These are phyloP conservation scores for Colletotrichum tofieldiae DNA, from an alignment of 2,329 filamentous ascomycete species.

Conservation along the genomic window DNA sequence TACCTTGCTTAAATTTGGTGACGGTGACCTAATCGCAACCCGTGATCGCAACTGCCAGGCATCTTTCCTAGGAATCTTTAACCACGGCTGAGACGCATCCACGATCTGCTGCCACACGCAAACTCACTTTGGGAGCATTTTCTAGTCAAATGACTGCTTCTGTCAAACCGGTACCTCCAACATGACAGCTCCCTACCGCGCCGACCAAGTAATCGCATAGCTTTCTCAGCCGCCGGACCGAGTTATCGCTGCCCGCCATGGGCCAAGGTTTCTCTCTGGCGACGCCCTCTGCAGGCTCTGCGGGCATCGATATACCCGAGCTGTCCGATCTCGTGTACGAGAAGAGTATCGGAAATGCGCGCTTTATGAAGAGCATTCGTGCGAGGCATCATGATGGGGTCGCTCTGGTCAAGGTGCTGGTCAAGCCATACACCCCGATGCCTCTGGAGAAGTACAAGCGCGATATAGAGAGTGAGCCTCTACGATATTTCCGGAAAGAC, in stretches of 20 bases:
- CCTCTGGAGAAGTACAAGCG: conserved; percentile 85
- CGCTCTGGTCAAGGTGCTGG: conserved; percentile 93
- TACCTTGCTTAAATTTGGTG: conserved; percentile 15
- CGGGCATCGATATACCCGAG: conserved; percentile 94
- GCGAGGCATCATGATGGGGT: conserved; percentile 92
- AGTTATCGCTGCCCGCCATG: conserved; percentile 69
- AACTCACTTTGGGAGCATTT: neutral
- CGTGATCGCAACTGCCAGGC: conserved; percentile 29
- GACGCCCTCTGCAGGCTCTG: conserved; percentile 90
- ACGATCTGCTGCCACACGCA: neutral
- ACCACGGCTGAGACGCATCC: neutral
- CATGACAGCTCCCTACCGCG: conserved; percentile 29
- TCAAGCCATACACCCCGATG: conserved; percentile 90
- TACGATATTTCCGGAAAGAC: neutral
- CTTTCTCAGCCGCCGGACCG: conserved; percentile 12
- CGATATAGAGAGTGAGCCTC: conserved; percentile 76
- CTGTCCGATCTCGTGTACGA: conserved; percentile 93
- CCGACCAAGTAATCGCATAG: conserved; percentile 39
- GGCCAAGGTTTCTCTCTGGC: conserved; percentile 97
- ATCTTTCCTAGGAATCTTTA: neutral
- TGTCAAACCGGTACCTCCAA: conserved; percentile 9
- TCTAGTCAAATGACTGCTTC: conserved; percentile 17
- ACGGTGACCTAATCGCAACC: conserved; percentile 40
- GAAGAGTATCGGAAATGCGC: conserved; percentile 89
- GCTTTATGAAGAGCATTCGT: conserved; percentile 97